A percentile compares a stretch with the other conserved stretches of the same genome.
These are phyloP conservation scores for Aspergillus chevalieri DNA, from an alignment of 2,329 filamentous ascomycete genomes.

Conservation along the genomic window DNA sequence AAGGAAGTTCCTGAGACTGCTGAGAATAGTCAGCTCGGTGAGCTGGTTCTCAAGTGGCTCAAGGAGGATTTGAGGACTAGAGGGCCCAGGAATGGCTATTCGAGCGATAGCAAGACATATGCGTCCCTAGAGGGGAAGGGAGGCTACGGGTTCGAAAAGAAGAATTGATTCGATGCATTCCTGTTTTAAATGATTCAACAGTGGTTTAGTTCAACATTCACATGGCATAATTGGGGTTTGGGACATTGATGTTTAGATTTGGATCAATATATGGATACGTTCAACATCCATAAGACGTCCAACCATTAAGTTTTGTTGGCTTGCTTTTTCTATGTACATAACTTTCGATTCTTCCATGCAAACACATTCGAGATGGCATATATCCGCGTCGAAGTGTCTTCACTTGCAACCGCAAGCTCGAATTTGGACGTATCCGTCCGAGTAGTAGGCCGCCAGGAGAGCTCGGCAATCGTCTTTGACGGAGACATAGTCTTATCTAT, in stretches of 20 bases:
- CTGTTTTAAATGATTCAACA: slow-evolving; percentile 18
- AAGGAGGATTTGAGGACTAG: slow-evolving; percentile 70
- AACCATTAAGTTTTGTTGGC: slow-evolving; percentile 10
- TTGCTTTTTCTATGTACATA: slow-evolving; percentile 13
- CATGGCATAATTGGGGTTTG: slow-evolving; percentile 18
- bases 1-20: slow-evolving; percentile 45
- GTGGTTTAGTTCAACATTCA: slow-evolving; percentile 20
- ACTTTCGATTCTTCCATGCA: slow-evolving; percentile 11
- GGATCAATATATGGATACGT: slow-evolving; percentile 12
- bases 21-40: slow-evolving; percentile 79
- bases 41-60: slow-evolving; percentile 84
- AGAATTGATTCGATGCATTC: slow-evolving; percentile 3
- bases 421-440: slow-evolving; percentile 8
- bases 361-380: slow-evolving; percentile 30
- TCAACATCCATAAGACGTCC: slow-evolving; percentile 25
- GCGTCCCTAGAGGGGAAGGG: slow-evolving; percentile 53
- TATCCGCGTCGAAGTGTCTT: slow-evolving; percentile 40
- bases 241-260: slow-evolving; percentile 11
- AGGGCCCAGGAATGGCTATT: slow-evolving; percentile 65
- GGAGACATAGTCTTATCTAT: slow-evolving; percentile 44
- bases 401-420: slow-evolving; percentile 42
- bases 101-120: slow-evolving; percentile 46
- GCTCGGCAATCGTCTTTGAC: slow-evolving; percentile 59
- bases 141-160: slow-evolving; percentile 57
- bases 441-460: slow-evolving; percentile 59